Evolutionary conservation across 345 rosid genomes (phyloP).

Genomic region (Punica granatum): DNA sequence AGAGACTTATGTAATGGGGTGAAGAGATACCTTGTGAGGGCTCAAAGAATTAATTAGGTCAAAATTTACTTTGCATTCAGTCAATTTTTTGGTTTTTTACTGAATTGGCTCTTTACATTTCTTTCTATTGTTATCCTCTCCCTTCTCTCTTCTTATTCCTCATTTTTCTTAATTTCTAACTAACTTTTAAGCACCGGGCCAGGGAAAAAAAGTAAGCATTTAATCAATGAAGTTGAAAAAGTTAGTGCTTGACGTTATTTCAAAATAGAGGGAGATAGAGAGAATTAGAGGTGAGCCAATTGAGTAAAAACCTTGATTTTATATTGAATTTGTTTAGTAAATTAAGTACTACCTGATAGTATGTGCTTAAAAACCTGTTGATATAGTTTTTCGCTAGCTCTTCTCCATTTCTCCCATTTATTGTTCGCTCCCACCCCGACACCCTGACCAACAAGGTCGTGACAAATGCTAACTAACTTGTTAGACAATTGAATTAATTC

Average conservation of each 20-base stretch:
- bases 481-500: not conserved
- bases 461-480: not conserved
- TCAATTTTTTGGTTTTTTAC: not conserved
- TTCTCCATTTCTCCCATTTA: not conserved
- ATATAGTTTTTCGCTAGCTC: not conserved
- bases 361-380: not conserved
- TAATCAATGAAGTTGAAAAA: not conserved
- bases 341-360: too few relatives aligned
- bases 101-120: not conserved
- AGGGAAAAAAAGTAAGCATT: too few relatives aligned
- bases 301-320: not conserved
- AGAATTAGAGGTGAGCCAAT: too few relatives aligned
- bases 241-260: too few relatives aligned
- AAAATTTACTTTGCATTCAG: not conserved
- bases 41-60: not conserved
- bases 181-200: not conserved
- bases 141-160: not conserved
- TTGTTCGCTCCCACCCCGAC: too few relatives aligned
- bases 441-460: too few relatives aligned
- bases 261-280: too few relatives aligned
- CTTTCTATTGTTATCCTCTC: not conserved
- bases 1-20: too few relatives aligned
- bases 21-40: not conserved
- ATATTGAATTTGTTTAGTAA: too few relatives aligned
- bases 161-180: not conserved